Conservation (phyloP, 768 basidiomycete genomes). For the Xerocomellus intermedius region DNA sequence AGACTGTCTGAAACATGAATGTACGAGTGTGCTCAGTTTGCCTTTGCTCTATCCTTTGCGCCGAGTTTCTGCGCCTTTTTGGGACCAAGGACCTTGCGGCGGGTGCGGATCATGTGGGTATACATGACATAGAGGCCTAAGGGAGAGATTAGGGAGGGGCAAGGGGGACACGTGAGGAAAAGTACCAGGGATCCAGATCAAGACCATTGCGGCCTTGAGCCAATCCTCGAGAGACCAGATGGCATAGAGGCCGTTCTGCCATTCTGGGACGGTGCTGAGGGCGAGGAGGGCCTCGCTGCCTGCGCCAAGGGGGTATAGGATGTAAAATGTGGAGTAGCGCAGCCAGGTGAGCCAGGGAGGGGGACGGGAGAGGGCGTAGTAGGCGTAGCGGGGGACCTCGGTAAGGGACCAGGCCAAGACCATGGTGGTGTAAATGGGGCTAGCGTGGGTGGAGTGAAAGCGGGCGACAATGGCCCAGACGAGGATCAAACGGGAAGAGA, state of each 20-base stretch:
- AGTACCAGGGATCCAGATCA: slow-evolving; percentile 88
- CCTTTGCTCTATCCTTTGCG: slow-evolving; percentile 28
- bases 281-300: slow-evolving; percentile 86
- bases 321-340: slow-evolving; percentile 91
- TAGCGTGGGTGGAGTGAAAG: slow-evolving; percentile 49
- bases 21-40: slow-evolving; percentile 7
- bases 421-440: slow-evolving; percentile 87
- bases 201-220: slow-evolving; percentile 58
- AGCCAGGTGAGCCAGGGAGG: slow-evolving; percentile 66
- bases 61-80: slow-evolving; percentile 34
- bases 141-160: not conserved
- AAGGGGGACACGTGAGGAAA: not conserved
- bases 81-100: slow-evolving; percentile 50
- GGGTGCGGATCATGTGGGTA: slow-evolving; percentile 58
- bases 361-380: slow-evolving; percentile 65
- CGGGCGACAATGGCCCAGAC: slow-evolving; percentile 73
- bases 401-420: slow-evolving; percentile 89
- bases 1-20: not conserved
- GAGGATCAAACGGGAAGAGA: slow-evolving; percentile 74
- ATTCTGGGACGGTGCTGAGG: slow-evolving; percentile 66
- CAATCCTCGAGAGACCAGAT: slow-evolving; percentile 59
- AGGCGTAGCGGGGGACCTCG: slow-evolving; percentile 89
- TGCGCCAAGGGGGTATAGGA: slow-evolving; percentile 93
- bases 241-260: slow-evolving; percentile 39
- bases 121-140: slow-evolving; percentile 54